These are phyloP conservation scores for Acanthamoeba divionensis DNA, from an alignment of 208 protist genomes.

Conservation along the genomic window DNA sequence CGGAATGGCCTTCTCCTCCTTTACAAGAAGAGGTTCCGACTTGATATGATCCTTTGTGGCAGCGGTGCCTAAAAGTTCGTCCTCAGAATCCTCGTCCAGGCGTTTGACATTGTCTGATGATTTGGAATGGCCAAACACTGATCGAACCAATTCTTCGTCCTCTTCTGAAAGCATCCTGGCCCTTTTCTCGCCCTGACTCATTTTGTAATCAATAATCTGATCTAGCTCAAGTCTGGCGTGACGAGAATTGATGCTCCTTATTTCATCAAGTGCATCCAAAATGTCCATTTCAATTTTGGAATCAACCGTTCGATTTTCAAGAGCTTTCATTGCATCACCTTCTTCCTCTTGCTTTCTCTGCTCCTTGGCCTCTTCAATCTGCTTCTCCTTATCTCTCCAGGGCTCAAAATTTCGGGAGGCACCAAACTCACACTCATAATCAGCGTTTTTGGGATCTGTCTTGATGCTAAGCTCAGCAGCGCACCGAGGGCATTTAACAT, in stretches of 20 bases:
- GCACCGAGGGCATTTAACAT: conserved; percentile 82
- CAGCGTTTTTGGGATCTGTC: conserved; percentile 84
- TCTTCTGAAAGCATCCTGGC: too few relatives aligned
- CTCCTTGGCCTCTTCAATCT: conserved; percentile 8
- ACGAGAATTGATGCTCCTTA: conserved; percentile 44
- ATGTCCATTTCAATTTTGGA: conserved; percentile 54
- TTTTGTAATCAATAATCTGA: not conserved
- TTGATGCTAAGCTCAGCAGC: conserved; percentile 81
- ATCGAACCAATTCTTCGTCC: too few relatives aligned
- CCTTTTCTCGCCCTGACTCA: not conserved
- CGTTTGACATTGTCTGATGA: too few relatives aligned
- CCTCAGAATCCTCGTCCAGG: too few relatives aligned
- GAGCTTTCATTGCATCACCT: conserved; percentile 50
- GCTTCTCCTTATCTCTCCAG: conserved; percentile 66
- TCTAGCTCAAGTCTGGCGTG: conserved; percentile 22
- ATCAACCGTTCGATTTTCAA: conserved; percentile 36
- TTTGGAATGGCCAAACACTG: too few relatives aligned
- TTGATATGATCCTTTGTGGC: too few relatives aligned
- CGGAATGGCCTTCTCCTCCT: too few relatives aligned
- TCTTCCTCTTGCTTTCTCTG: conserved; percentile 37
- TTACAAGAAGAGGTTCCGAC: too few relatives aligned
- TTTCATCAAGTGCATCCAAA: conserved; percentile 27
- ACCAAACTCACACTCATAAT: conserved; percentile 79
- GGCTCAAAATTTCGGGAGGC: conserved; percentile 80
- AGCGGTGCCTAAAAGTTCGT: too few relatives aligned